These are phyloP conservation scores for Ensete ventricosum DNA, from an alignment of 176 grass and related monocot genomes.

Conservation along the genomic window DNA sequence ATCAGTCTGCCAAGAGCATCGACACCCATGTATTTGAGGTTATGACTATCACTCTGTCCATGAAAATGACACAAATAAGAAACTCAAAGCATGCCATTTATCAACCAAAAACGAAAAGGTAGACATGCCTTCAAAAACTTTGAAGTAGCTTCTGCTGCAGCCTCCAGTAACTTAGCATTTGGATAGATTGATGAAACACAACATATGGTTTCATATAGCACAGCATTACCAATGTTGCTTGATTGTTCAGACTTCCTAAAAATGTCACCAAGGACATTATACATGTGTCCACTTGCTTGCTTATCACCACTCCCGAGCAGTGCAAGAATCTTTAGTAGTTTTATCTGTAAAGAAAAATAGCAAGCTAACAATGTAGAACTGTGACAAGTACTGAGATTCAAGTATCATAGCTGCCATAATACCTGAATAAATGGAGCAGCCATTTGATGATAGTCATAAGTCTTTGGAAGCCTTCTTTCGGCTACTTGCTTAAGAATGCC, in stretches of 20 bases:
- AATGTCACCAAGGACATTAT: constrained; percentile 77
- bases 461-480: constrained; percentile 88
- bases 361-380: not conserved
- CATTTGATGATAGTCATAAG: constrained; percentile 99
- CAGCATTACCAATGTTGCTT: constrained; percentile 97
- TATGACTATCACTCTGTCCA: constrained; percentile 90
- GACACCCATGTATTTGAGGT: constrained; percentile 99
- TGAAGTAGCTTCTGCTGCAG: constrained; percentile 90
- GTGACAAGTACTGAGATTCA: not conserved
- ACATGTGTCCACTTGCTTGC: constrained; percentile 84
- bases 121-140: constrained; percentile 87
- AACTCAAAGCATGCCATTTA: not conserved
- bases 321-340: constrained; percentile 91
- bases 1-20: constrained; percentile 93
- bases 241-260: constrained; percentile 89
- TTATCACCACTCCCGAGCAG: constrained; percentile 91
- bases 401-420: not conserved
- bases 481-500: constrained; percentile 97
- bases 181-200: constrained; percentile 95
- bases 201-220: constrained; percentile 90
- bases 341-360: constrained; percentile 56
- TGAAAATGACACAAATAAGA: not conserved
- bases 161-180: constrained; percentile 74
- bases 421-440: constrained; percentile 98
- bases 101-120: not conserved